Conservation (phyloP, 1,139 yeast species). For the Nadsonia starkeyi-henricii region DNA sequence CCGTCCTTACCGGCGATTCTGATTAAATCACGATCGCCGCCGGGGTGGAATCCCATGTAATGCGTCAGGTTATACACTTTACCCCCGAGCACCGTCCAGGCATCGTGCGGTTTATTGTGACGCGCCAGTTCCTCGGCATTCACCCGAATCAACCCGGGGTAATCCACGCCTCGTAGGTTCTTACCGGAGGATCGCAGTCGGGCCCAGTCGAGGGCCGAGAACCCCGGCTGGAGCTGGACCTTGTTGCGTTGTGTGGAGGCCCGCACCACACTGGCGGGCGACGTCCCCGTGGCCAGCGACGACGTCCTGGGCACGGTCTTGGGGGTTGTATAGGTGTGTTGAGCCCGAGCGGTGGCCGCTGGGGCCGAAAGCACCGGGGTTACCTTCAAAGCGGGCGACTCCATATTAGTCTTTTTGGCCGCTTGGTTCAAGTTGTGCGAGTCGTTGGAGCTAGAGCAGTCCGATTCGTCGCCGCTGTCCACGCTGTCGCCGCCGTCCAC, state of each 20-base stretch:
- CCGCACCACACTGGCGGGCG: conserved; percentile 24
- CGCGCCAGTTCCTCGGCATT: conserved; percentile 42
- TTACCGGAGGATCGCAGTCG: conserved; percentile 33
- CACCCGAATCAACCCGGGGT: conserved; percentile 31
- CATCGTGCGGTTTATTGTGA: conserved; percentile 50
- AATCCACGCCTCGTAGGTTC: conserved; percentile 24
- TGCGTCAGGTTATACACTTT: conserved; percentile 76
- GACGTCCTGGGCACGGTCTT: conserved; percentile 20
- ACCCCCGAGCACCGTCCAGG: conserved; percentile 77
- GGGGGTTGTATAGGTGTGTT: too few relatives aligned
- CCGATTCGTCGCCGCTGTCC: too few relatives aligned
- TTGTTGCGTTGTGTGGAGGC: conserved; percentile 26
- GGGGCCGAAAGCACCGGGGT: too few relatives aligned
- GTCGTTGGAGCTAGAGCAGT: too few relatives aligned
- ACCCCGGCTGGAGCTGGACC: conserved; percentile 61
- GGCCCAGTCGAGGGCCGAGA: conserved; percentile 85
- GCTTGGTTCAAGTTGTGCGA: too few relatives aligned
- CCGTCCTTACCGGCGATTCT: conserved; percentile 79
- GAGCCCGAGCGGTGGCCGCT: too few relatives aligned
- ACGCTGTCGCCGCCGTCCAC: too few relatives aligned
- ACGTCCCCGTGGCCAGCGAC: conserved; percentile 31
- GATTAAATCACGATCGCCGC: conserved; percentile 71
- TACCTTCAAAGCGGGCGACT: too few relatives aligned
- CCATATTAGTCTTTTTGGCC: too few relatives aligned
- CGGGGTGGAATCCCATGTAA: conserved; percentile 81